Evolutionary conservation across 1,139 yeast genomes (phyloP).

Genomic region (Debaryomycetaceae sp.): DNA sequence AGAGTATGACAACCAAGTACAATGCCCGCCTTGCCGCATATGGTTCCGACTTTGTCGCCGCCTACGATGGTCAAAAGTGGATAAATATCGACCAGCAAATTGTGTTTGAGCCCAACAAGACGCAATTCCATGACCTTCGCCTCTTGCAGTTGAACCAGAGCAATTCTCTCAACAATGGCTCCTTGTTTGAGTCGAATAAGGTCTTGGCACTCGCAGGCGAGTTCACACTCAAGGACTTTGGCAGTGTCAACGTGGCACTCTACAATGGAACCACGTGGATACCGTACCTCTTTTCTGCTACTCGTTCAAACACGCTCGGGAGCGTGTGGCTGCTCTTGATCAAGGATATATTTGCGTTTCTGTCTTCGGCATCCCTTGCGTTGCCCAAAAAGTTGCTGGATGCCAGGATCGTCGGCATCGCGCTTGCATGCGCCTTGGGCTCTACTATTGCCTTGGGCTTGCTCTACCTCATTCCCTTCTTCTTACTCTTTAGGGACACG

Average conservation of each 20-base stretch:
- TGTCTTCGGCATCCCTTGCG: slow-evolving; percentile 26
- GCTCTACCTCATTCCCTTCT: slow-evolving; percentile 46
- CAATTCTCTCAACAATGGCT: slow-evolving; percentile 16
- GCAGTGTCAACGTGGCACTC: slow-evolving; percentile 55
- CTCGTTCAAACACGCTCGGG: slow-evolving; percentile 16
- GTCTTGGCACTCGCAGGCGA: slow-evolving; percentile 55
- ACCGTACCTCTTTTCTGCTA: slow-evolving; percentile 43
- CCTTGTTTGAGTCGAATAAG: slow-evolving; percentile 31
- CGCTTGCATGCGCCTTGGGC: slow-evolving; percentile 81
- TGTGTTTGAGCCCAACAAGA: slow-evolving; percentile 12
- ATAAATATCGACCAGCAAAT: slow-evolving; percentile 26
- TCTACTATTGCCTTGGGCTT: slow-evolving; percentile 60
- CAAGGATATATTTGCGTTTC: slow-evolving; percentile 26
- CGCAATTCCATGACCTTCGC: slow-evolving; percentile 30
- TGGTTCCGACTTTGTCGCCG: slow-evolving; percentile 41
- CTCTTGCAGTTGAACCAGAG: slow-evolving; percentile 21
- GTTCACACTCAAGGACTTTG: slow-evolving; percentile 40
- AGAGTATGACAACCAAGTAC: slow-evolving; percentile 17
- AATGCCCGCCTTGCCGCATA: slow-evolving; percentile 43
- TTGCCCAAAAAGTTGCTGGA: slow-evolving; percentile 15
- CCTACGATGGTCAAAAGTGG: slow-evolving; percentile 43
- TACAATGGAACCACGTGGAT: slow-evolving; percentile 64
- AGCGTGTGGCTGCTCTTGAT: slow-evolving; percentile 22
- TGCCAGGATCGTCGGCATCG: slow-evolving; percentile 82
- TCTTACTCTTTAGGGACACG: slow-evolving; percentile 32